Percentiles rank a stretch among this genome's conserved stretches.
phyloP scores from a whole-genome alignment of 108 stramenopile genomes.

The Licmophora abbreviata region DNA sequence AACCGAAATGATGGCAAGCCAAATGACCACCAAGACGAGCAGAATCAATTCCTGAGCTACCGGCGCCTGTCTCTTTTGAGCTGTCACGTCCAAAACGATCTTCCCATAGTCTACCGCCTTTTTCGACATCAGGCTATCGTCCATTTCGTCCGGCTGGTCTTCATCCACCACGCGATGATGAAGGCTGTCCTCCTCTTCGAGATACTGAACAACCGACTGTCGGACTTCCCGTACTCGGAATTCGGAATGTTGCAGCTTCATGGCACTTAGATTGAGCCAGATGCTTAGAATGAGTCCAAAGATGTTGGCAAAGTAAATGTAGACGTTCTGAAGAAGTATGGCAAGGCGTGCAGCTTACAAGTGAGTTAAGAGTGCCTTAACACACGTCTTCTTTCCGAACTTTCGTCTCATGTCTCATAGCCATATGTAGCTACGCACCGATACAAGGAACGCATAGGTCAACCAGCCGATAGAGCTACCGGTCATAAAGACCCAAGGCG shows the following conservation, averaged over 20 bases:
- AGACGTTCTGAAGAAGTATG: slow-evolving; percentile 27
- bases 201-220: slow-evolving; percentile 27
- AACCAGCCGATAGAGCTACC: slow-evolving; percentile 76
- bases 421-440: slow-evolving; percentile 7
- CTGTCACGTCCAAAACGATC: slow-evolving; percentile 45
- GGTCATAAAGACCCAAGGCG: slow-evolving; percentile 75
- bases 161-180: too few species aligned
- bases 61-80: slow-evolving; percentile 43
- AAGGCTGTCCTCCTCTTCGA: slow-evolving; percentile 15
- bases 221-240: slow-evolving; percentile 22
- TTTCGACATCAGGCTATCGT: background rate
- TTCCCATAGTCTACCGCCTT: slow-evolving; percentile 19
- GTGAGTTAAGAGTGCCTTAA: background rate
- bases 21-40: slow-evolving; percentile 31
- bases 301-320: slow-evolving; percentile 58
- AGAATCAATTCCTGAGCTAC: slow-evolving; percentile 54
- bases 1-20: slow-evolving; percentile 33
- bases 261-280: slow-evolving; percentile 69
- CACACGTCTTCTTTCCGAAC: background rate
- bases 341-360: background rate
- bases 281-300: slow-evolving; percentile 45
- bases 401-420: background rate
- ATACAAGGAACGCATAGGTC: slow-evolving; percentile 40
- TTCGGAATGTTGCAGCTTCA: slow-evolving; percentile 55
- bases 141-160: background rate